Conservation (phyloP, 2,329 filamentous ascomycete species). For the Talaromyces sp. region DNA sequence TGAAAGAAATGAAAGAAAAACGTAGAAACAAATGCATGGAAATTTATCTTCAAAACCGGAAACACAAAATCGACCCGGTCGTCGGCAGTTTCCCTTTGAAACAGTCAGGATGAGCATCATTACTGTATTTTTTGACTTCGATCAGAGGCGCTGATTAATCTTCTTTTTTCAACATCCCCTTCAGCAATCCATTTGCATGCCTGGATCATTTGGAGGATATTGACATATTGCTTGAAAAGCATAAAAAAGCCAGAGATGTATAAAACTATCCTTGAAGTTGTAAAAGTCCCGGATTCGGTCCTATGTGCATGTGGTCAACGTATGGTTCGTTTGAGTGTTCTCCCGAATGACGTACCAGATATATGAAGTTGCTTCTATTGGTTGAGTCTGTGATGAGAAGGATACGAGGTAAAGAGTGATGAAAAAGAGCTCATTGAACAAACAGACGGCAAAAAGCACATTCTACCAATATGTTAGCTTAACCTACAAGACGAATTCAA, state of each 20-base stretch:
- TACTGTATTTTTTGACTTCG: not conserved
- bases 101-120: not conserved
- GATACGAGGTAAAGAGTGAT: constrained; percentile 96
- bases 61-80: too few species aligned
- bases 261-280: constrained; percentile 51
- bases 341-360: not conserved
- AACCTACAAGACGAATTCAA: not conserved
- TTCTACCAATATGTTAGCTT: constrained; percentile 51
- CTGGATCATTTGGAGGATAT: constrained; percentile 88
- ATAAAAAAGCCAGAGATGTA: constrained; percentile 60
- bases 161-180: constrained; percentile 61
- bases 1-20: not conserved
- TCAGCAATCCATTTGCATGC: constrained; percentile 89
- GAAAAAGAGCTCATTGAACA: constrained; percentile 92
- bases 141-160: not conserved
- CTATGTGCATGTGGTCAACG: not conserved
- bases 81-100: not conserved
- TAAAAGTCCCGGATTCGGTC: constrained; percentile 30
- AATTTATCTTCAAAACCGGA: not conserved
- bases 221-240: constrained; percentile 87
- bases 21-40: not conserved
- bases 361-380: constrained; percentile 48
- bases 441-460: constrained; percentile 86
- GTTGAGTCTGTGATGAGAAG: constrained; percentile 87
- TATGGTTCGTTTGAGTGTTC: not conserved